Base-by-base conservation (phyloP, 495 filamentous ascomycete genomes). In the Diplogelasinospora grovesii region DNA sequence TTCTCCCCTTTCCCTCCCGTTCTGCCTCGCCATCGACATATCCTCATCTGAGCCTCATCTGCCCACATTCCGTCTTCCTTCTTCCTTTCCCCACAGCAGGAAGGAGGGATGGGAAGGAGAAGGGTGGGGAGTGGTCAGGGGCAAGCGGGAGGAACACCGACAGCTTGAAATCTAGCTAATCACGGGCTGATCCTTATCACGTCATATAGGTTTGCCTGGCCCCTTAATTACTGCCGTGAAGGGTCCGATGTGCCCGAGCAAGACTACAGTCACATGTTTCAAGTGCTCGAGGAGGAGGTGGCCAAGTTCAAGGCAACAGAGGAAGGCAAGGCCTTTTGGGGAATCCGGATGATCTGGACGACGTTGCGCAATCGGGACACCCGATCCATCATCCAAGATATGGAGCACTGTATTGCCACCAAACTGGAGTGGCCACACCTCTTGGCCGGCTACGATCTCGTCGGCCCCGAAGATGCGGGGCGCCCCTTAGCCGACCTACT, bases 271-370 rank as follows among this genome's bases (percentile, higher is more conserved):
- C 79, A 80, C 32, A 76, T 86, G 64, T 79, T 87, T 48, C 59
- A 68, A 6, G 77, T 80, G 8, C 73, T 94, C 35, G 74, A 78
- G 27, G 86, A 96, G 33, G 89, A 90, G 45, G 60, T 95, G n/a
- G 73, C 79, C 27, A 68, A 61, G 3, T 97, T 95, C 69, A 77
- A 83, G 45, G 62, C 65, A 3, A 78, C 82, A 0, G 74, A 83
- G 31, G 43, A 52, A 9, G 87, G 86, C 2, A 69, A 75, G 28
- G 57, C 57, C 1, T 97, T 96, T 60, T 89, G 87, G 79, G 92
- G 86, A 8, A 74, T 84, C 9, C 72, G 89, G 5, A 76, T 92
- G 48, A 96, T 98, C 43, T 97, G 88, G 88, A 85, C 89, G 2
- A 71, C 77, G 4, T 53, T 87, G 14, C 78, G 89, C 23, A 53